Percentiles rank a stretch among this genome's conserved stretches.
Conservation (phyloP, 495 filamentous ascomycete species). For the Tuber umbilicatum region DNA sequence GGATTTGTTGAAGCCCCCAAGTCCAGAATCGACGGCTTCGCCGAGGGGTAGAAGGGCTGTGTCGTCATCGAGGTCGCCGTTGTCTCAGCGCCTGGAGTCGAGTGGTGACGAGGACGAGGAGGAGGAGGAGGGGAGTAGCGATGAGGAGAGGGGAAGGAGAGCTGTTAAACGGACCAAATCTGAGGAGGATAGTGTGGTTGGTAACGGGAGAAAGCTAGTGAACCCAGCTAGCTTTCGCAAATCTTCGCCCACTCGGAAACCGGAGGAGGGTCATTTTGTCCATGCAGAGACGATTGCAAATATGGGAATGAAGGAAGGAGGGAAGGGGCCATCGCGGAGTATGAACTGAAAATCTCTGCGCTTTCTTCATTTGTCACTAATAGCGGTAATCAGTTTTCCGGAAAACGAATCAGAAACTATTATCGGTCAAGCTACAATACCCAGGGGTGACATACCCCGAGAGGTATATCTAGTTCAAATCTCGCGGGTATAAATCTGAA, state of each 20-base stretch:
- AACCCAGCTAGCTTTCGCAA: conserved; percentile 39
- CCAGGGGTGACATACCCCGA: conserved; percentile 64
- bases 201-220: conserved; percentile 21
- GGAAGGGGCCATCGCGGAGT: conserved; percentile 31
- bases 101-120: conserved; percentile 16
- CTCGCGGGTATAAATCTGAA: conserved; percentile 1
- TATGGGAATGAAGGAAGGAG: conserved; percentile 25
- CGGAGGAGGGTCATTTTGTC: conserved; percentile 31
- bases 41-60: conserved; percentile 17
- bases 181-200: conserved; percentile 8
- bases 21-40: conserved; percentile 18
- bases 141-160: conserved; percentile 29
- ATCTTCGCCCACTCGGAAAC: conserved; percentile 15
- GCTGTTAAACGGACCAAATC: conserved; percentile 31
- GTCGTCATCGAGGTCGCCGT: conserved; percentile 29
- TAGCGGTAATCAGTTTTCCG: conserved; percentile 23
- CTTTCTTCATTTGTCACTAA: conserved; percentile 16
- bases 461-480: conserved; percentile 48
- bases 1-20: conserved; percentile 28
- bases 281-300: conserved; percentile 40
- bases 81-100: conserved; percentile 33
- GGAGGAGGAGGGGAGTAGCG: conserved; percentile 13
- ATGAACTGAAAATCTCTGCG: conserved; percentile 12
- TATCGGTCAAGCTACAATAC: conserved; percentile 58
- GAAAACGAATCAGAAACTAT: conserved; percentile 46